Conservation (phyloP, 2,329 filamentous ascomycete genomes). For the Penicillium sp. region DNA sequence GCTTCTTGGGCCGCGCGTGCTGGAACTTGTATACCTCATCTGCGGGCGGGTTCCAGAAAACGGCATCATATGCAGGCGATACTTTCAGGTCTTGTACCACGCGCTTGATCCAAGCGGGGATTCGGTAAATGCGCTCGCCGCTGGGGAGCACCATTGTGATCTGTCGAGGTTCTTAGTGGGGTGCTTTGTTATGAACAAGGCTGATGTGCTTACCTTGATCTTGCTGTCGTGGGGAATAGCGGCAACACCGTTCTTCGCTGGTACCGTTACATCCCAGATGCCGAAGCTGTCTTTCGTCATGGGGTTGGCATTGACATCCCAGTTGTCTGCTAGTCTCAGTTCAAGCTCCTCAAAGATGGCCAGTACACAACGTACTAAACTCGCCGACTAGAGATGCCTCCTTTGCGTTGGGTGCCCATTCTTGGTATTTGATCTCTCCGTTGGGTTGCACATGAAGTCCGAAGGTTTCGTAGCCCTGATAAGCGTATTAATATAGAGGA, state of each 20-base stretch:
- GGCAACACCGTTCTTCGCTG: constrained; percentile 68
- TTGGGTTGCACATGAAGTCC: constrained; percentile 79
- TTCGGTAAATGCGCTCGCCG: constrained; percentile 77
- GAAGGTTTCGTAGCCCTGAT: constrained; percentile 77
- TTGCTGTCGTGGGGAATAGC: constrained; percentile 92
- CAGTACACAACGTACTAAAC: constrained; percentile 65
- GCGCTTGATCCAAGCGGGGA: constrained; percentile 96
- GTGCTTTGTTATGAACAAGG: not conserved
- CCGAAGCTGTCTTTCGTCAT: constrained; percentile 87
- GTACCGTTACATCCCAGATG: constrained; percentile 78
- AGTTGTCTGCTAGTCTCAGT: constrained; percentile 62
- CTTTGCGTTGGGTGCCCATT: constrained; percentile 92
- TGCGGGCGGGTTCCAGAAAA: constrained; percentile 92
- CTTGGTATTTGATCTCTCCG: constrained; percentile 84
- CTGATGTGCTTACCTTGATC: constrained; percentile 66
- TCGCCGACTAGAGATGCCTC: constrained; percentile 87
- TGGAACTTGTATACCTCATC: constrained; percentile 79
- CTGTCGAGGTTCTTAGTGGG: constrained; percentile 44
- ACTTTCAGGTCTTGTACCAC: constrained; percentile 89
- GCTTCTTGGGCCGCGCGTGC: constrained; percentile 77
- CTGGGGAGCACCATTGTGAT: constrained; percentile 78
- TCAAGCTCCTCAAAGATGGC: constrained; percentile 9
- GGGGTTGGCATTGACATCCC: constrained; percentile 76
- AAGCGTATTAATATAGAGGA: constrained; percentile 2
- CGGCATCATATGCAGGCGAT: constrained; percentile 88